Evolutionary conservation across 176 grass and related monocot species (phyloP).

Genomic region (Lolium perenne): DNA sequence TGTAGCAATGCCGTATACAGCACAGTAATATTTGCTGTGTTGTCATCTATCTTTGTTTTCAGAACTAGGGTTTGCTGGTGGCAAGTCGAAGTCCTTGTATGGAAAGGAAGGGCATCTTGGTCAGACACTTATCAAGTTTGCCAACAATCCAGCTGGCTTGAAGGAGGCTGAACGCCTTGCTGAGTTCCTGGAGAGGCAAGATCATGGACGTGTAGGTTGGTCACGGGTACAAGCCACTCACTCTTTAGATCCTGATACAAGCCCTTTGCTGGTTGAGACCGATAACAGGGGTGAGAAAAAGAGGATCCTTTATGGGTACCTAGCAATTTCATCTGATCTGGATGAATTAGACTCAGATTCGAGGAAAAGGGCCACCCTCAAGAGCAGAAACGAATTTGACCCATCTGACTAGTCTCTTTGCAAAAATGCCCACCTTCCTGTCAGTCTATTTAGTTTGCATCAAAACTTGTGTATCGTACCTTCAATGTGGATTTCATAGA

Average conservation of each 20-base stretch:
- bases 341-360: slow-evolving; percentile 83
- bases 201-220: slow-evolving; percentile 83
- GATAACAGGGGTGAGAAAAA: slow-evolving; percentile 83
- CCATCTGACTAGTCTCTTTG: slow-evolving; percentile 61
- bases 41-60: slow-evolving; percentile 57
- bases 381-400: slow-evolving; percentile 90
- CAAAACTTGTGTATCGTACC: slow-evolving; percentile 15
- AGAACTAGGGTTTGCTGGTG: slow-evolving; percentile 93
- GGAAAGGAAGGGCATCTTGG: slow-evolving; percentile 90
- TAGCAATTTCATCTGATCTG: slow-evolving; percentile 78
- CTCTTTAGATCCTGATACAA: slow-evolving; percentile 68
- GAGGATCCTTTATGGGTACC: slow-evolving; percentile 85
- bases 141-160: slow-evolving; percentile 68
- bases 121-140: slow-evolving; percentile 81
- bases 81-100: slow-evolving; percentile 92
- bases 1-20: slow-evolving; percentile 38
- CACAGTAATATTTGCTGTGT: slow-evolving; percentile 56
- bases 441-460: slow-evolving; percentile 40
- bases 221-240: slow-evolving; percentile 47
- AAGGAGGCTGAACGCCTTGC: slow-evolving; percentile 86
- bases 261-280: slow-evolving; percentile 71
- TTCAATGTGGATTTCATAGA: neutral
- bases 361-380: slow-evolving; percentile 75
- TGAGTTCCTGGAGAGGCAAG: slow-evolving; percentile 73
- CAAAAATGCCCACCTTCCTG: slow-evolving; percentile 18